Base-by-base conservation (phyloP, 139 green algal species). In the Bryopsis sp. region DNA sequence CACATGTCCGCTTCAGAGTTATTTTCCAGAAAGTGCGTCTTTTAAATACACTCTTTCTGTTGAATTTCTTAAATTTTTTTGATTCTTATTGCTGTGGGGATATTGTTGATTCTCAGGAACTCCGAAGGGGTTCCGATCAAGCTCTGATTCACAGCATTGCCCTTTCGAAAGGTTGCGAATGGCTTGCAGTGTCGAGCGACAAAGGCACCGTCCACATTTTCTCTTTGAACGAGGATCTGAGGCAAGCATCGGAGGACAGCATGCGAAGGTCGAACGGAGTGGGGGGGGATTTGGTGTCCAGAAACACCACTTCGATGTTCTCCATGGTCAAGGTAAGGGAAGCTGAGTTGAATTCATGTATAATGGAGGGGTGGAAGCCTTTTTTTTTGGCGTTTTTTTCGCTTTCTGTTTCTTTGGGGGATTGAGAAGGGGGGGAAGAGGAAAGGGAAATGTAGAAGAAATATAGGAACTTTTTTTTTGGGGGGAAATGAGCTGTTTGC, bases 181-280 rank as follows among this genome's bases (percentile, higher is more conserved):
- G 85, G 83, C 82, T 98, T 32, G 93, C 89, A 1, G 80, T 88
- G 8, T 89, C 84, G 19, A 93, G 82, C 67, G 89, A 97, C 81
- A 96, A 96, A 70, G 89, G 87, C 75, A 98, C 79, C 0, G 82
- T 98, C 60, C 92, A 98, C 67, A 79, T 95, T 2, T 88, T 82
- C 15, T 78, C 89, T 61, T 78, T 98, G 31, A 37, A 76, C 15
- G 50, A 87, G 32, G 76, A 81, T 6, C 78, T 91, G 34, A 54
- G 64, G 31, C 72, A 57, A 39, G 59, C 24, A 24, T 48, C 34
- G 59, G 6, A 39, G 22, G 60, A 29, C 67, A 73, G 7, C 36
- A 38, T 26, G 11, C 6, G 7, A 43, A 67, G 29, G 29, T 61
- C 8, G 48, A 28, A 33, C 48, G 33, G 11, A 61, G 33, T 61